phyloP scores from a whole-genome alignment of 108 stramenopile species.

The Pseudonitzschia multiseries region DNA sequence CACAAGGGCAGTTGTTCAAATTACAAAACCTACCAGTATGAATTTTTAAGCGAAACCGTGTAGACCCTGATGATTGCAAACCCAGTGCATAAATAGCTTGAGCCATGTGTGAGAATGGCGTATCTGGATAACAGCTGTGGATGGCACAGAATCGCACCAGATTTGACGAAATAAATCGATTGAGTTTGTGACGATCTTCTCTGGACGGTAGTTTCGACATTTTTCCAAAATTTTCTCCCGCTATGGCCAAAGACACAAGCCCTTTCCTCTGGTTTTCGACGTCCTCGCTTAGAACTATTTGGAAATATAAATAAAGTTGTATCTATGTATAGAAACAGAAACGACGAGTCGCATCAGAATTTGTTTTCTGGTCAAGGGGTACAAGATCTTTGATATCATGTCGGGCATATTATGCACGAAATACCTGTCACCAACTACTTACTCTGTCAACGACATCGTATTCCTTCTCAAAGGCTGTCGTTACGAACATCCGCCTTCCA shows the following conservation, averaged over 20 bases:
- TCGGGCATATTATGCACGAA: too few relatives aligned
- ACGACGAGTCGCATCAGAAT: background rate
- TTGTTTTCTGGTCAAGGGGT: too few relatives aligned
- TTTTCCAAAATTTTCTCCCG: background rate
- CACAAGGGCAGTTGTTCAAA: background rate
- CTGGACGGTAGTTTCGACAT: background rate
- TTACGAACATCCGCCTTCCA: background rate
- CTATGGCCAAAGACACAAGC: background rate
- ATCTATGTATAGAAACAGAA: background rate
- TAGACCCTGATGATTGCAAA: background rate
- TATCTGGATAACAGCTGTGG: constrained; percentile 7
- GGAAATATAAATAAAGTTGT: background rate
- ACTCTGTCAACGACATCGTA: background rate
- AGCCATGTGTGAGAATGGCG: background rate
- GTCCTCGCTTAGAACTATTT: background rate
- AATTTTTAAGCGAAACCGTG: background rate
- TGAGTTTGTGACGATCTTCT: background rate
- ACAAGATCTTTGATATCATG: too few relatives aligned
- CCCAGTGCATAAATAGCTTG: background rate
- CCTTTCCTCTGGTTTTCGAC: constrained; percentile 7
- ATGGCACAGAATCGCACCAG: constrained; percentile 2
- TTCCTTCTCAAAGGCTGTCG: background rate
- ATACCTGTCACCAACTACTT: background rate
- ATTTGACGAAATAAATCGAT: background rate
- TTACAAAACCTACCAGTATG: background rate